A percentile compares a stretch with the other conserved stretches of the same genome.
These are phyloP conservation scores for Cylindrotheca closterium DNA, from an alignment of 108 stramenopile species.

Conservation along the genomic window DNA sequence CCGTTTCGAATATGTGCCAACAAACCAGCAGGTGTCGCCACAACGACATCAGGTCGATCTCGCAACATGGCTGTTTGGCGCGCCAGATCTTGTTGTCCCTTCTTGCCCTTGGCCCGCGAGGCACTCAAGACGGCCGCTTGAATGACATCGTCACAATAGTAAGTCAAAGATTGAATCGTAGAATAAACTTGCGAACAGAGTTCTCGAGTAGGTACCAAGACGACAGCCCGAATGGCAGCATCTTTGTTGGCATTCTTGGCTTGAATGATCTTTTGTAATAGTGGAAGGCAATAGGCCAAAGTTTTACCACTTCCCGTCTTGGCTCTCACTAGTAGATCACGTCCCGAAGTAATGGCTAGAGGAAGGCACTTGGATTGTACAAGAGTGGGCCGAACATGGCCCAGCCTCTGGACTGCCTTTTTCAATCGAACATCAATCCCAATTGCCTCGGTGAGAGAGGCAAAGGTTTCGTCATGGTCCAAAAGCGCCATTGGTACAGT, in stretches of 20 bases:
- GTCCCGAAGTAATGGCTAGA: slow-evolving; percentile 76
- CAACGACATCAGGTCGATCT: slow-evolving; percentile 73
- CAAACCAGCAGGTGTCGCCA: slow-evolving; percentile 76
- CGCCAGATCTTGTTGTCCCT: slow-evolving; percentile 44
- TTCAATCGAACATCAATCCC: slow-evolving; percentile 80
- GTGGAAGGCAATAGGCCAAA: slow-evolving; percentile 89
- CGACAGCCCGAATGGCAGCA: slow-evolving; percentile 66
- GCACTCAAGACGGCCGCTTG: slow-evolving; percentile 69
- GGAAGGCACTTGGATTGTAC: slow-evolving; percentile 87
- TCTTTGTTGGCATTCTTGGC: slow-evolving; percentile 30
- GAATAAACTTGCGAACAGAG: slow-evolving; percentile 88
- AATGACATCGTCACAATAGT: slow-evolving; percentile 91
- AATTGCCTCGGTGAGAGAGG: slow-evolving; percentile 63
- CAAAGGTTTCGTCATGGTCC: slow-evolving; percentile 71
- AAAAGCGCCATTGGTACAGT: slow-evolving; percentile 33
- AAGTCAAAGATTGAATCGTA: slow-evolving; percentile 73
- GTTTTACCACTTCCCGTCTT: slow-evolving; percentile 98
- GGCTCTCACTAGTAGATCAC: slow-evolving; percentile 93
- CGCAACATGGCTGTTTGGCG: slow-evolving; percentile 78
- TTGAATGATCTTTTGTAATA: slow-evolving; percentile 90
- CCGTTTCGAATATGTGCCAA: slow-evolving; percentile 70
- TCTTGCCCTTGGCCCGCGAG: slow-evolving; percentile 32
- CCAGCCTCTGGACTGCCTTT: slow-evolving; percentile 78
- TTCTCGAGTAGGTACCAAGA: slow-evolving; percentile 97
- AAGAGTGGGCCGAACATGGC: slow-evolving; percentile 74